phyloP scores from a whole-genome alignment of 2,329 filamentous ascomycete genomes.

The Zymoseptoria passerinii region DNA sequence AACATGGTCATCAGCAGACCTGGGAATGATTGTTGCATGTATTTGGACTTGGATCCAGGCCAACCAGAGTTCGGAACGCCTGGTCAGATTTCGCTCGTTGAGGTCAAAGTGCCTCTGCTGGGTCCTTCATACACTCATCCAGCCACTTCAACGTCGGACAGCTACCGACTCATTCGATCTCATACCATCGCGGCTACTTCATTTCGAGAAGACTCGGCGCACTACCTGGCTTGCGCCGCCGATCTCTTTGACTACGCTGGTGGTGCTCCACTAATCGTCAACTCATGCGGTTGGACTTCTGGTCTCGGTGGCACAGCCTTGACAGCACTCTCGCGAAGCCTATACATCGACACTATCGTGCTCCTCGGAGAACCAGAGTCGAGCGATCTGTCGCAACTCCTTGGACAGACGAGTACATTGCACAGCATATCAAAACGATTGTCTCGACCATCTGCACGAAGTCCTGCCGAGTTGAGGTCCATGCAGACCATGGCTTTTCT shows the following conservation, averaged over 20 bases:
- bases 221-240: conserved; percentile 56
- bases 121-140: conserved; percentile 60
- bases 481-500: conserved; percentile 81
- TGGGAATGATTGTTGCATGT: conserved; percentile 30
- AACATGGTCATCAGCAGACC: conserved; percentile 56
- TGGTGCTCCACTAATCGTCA: conserved; percentile 56
- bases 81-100: conserved; percentile 60
- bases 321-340: conserved; percentile 45
- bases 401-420: conserved; percentile 29
- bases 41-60: conserved; percentile 70
- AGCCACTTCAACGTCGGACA: conserved; percentile 16
- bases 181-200: conserved; percentile 60
- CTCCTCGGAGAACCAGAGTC: conserved; percentile 59
- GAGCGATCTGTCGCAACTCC: conserved; percentile 35
- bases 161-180: conserved; percentile 45
- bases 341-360: conserved; percentile 54
- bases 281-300: conserved; percentile 66
- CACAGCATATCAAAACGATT: conserved; percentile 52
- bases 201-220: conserved; percentile 56
- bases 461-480: conserved; percentile 56
- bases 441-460: conserved; percentile 49
- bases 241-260: conserved; percentile 54
- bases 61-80: conserved; percentile 67
- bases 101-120: conserved; percentile 53
- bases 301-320: conserved; percentile 62